A percentile compares a stretch with the other conserved stretches of the same genome.
These are phyloP conservation scores for Candida loeiensis DNA, from an alignment of 805 yeast genomes.

Conservation along the genomic window DNA sequence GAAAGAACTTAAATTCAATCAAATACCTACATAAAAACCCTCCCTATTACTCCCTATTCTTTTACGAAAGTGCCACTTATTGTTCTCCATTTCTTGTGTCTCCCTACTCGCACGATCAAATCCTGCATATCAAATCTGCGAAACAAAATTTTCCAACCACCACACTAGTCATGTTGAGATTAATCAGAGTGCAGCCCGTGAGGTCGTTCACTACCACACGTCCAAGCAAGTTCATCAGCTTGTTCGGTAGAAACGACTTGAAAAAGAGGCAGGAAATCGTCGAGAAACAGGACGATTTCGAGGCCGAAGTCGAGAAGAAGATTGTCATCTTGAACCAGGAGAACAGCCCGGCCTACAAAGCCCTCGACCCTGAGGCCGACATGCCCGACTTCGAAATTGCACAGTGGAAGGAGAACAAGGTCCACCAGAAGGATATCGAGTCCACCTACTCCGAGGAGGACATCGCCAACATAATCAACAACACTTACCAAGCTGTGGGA, in stretches of 20 bases:
- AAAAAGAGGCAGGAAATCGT: slow-evolving; percentile 33
- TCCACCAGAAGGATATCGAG: slow-evolving; percentile 27
- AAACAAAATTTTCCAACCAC: slow-evolving; percentile 8
- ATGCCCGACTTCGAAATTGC: slow-evolving; percentile 34
- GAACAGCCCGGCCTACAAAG: slow-evolving; percentile 31
- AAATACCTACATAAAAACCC: too few relatives aligned
- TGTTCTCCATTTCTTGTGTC: too few relatives aligned
- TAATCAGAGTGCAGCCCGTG: slow-evolving; percentile 10
- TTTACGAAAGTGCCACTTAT: too few relatives aligned
- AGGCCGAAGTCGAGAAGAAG: slow-evolving; percentile 28
- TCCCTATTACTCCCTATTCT: too few relatives aligned
- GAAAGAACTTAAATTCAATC: too few relatives aligned
- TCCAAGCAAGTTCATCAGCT: slow-evolving; percentile 24
- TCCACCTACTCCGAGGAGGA: slow-evolving; percentile 22
- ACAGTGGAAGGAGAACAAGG: slow-evolving; percentile 33
- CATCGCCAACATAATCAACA: slow-evolving; percentile 22
- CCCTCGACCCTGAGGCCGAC: slow-evolving; percentile 26
- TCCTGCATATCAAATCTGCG: neutral
- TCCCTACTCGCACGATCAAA: too few relatives aligned
- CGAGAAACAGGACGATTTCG: slow-evolving; percentile 37
- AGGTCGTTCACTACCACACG: slow-evolving; percentile 12
- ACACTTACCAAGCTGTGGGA: slow-evolving; percentile 22
- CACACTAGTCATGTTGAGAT: slow-evolving; percentile 6
- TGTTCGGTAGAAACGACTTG: slow-evolving; percentile 31
- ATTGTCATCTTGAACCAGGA: slow-evolving; percentile 33